Conservation (phyloP, 306 rosid genomes). For the Gleditsia sinensis region DNA sequence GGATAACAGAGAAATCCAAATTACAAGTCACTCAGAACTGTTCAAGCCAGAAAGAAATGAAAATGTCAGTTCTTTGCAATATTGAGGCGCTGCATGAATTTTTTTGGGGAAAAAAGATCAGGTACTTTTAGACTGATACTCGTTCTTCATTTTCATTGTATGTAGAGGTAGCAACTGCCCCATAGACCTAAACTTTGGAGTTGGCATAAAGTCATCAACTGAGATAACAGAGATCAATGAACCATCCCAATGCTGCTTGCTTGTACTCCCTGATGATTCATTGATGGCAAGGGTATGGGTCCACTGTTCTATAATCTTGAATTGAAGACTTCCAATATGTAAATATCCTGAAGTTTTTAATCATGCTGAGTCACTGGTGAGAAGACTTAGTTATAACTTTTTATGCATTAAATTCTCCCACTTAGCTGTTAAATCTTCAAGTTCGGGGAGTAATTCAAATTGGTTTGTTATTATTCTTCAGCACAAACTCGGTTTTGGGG, state of each 20-base stretch:
- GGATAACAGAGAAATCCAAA: neutral
- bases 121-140: neutral
- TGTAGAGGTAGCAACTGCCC: neutral
- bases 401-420: neutral
- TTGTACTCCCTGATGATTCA: constrained; percentile 20
- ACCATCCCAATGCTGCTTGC: constrained; percentile 15
- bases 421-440: neutral
- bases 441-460: neutral
- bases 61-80: neutral
- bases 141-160: neutral
- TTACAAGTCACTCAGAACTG: neutral
- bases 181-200: neutral
- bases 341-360: neutral
- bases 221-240: constrained; percentile 18
- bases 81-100: neutral
- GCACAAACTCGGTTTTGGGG: neutral
- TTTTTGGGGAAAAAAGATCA: neutral
- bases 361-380: neutral
- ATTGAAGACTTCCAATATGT: neutral
- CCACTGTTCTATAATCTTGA: neutral
- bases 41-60: neutral
- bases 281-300: constrained; percentile 2
- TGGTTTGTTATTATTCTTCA: neutral
- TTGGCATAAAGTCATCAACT: neutral
- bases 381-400: neutral